These are phyloP conservation scores for Alternaria panax DNA, from an alignment of 2,329 filamentous ascomycete genomes.

Conservation along the genomic window DNA sequence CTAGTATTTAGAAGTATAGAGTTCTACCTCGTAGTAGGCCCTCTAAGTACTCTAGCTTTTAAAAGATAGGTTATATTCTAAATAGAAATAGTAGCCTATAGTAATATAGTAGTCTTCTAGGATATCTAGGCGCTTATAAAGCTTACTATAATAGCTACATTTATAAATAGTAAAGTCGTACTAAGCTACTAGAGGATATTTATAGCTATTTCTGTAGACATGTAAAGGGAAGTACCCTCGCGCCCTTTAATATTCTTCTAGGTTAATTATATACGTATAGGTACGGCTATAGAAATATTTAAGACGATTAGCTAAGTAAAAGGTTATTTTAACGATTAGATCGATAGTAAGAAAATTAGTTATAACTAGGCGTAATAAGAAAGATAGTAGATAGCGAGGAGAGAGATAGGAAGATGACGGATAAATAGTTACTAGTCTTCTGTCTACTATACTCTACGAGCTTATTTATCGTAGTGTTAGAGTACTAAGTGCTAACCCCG, in stretches of 20 bases:
- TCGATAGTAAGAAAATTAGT: background rate
- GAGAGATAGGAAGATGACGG: background rate
- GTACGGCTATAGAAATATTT: slow-evolving; percentile 12
- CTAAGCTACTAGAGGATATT: slow-evolving; percentile 10
- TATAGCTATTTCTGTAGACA: slow-evolving; percentile 6
- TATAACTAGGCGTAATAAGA: background rate
- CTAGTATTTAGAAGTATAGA: slow-evolving; percentile 16
- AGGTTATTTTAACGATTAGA: background rate
- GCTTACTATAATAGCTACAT: slow-evolving; percentile 16
- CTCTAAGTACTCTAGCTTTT: slow-evolving; percentile 9
- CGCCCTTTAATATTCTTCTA: slow-evolving; percentile 22
- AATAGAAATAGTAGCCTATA: slow-evolving; percentile 19
- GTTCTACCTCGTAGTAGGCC: slow-evolving; percentile 1
- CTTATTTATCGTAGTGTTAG: background rate
- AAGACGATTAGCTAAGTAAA: background rate
- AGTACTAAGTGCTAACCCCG: background rate
- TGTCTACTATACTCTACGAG: background rate
- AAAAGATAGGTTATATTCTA: slow-evolving; percentile 16
- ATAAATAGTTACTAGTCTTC: background rate
- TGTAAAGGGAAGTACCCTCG: slow-evolving; percentile 19
- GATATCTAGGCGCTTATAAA: slow-evolving; percentile 16
- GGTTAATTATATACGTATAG: slow-evolving; percentile 10
- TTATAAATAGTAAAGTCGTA: slow-evolving; percentile 4
- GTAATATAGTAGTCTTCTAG: slow-evolving; percentile 15
- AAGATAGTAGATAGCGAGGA: background rate